phyloP scores from a whole-genome alignment of 1,284 basidiomycete species.

The Ganoderma lucidum region DNA sequence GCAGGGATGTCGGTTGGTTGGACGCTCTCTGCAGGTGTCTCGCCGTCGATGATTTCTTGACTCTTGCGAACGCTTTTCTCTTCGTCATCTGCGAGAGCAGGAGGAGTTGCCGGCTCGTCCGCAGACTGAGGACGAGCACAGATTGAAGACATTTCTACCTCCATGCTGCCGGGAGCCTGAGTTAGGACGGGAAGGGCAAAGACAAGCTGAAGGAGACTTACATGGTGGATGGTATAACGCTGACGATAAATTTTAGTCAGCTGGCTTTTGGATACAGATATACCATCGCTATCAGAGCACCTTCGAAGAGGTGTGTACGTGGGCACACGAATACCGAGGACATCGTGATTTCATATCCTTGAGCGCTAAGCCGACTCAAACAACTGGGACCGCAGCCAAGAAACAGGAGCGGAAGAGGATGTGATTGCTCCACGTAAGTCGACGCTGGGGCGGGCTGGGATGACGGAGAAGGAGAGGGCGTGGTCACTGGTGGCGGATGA shows the following conservation, averaged over 20 bases:
- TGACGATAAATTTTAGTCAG: neutral
- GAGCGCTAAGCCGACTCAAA: neutral
- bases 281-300: neutral
- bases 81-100: conserved; percentile 11
- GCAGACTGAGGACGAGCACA: conserved; percentile 26
- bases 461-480: neutral
- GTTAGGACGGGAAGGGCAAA: neutral
- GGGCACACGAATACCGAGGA: neutral
- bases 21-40: conserved; percentile 5
- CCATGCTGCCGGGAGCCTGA: conserved; percentile 9
- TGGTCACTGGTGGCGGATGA: neutral
- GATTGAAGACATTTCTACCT: conserved; percentile 25
- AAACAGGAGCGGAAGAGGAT: neutral
- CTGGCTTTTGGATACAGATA: neutral
- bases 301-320: neutral
- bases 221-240: neutral
- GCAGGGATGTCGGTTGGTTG: conserved; percentile 17
- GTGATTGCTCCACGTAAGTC: conserved; percentile 24
- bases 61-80: conserved; percentile 18
- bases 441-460: neutral
- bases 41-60: conserved; percentile 12
- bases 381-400: neutral
- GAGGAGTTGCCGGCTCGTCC: conserved; percentile 18
- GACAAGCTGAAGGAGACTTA: neutral
- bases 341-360: neutral